These are phyloP conservation scores for Daedaleopsis sinensis DNA, from an alignment of 768 basidiomycete species.

Conservation along the genomic window DNA sequence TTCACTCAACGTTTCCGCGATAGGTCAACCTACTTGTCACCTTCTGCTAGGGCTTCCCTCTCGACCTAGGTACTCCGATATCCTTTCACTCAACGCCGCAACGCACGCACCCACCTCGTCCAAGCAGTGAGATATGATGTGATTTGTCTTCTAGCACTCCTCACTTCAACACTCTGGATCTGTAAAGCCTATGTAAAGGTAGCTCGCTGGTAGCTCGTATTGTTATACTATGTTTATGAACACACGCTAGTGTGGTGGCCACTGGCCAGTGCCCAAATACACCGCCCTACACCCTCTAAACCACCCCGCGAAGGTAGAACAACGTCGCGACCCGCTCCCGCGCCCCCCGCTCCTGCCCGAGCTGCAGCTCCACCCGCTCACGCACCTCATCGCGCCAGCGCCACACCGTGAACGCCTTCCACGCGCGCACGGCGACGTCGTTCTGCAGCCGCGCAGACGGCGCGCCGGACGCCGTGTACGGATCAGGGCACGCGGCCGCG, in stretches of 20 bases:
- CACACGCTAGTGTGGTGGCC: too few species aligned
- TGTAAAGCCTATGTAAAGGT: too few species aligned
- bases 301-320: conserved; percentile 45
- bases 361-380: conserved; percentile 15
- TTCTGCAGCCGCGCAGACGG: background rate
- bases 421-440: conserved; percentile 43
- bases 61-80: too few species aligned
- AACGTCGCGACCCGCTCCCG: conserved; percentile 51
- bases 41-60: conserved; percentile 38
- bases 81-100: too few species aligned
- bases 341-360: conserved; percentile 38
- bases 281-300: too few species aligned
- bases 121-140: too few species aligned
- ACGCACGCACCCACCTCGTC: too few species aligned
- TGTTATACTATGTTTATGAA: too few species aligned
- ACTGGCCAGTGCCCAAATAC: too few species aligned
- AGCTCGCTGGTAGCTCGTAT: too few species aligned
- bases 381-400: conserved; percentile 44
- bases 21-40: conserved; percentile 52
- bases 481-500: conserved; percentile 25
- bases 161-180: too few species aligned
- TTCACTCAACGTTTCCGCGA: background rate
- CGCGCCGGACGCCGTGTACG: background rate
- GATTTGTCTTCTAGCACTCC: too few species aligned
- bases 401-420: conserved; percentile 61